These are phyloP conservation scores for Phaeosphaeriaceae sp. DNA, from an alignment of 2,329 filamentous ascomycete species.

Conservation along the genomic window DNA sequence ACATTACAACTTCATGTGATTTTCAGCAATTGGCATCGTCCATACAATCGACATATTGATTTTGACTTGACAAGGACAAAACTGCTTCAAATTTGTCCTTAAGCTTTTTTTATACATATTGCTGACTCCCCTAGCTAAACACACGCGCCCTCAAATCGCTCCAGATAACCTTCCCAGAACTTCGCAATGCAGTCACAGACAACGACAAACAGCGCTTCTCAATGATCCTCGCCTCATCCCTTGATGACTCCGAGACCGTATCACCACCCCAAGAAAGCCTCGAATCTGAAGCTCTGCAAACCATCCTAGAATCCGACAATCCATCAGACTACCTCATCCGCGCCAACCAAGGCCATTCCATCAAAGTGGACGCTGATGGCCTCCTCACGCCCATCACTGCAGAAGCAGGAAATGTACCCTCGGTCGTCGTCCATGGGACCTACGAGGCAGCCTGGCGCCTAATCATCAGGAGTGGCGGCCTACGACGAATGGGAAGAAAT, in stretches of 20 bases:
- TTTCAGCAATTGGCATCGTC: background rate
- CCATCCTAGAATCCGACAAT: conserved; percentile 46
- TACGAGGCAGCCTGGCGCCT: conserved; percentile 79
- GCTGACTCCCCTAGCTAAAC: conserved; percentile 59
- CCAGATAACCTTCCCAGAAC: conserved; percentile 75
- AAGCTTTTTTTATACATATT: conserved; percentile 7
- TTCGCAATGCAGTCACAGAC: conserved; percentile 70
- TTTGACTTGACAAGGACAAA: too few species aligned
- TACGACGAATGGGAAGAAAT: conserved; percentile 81
- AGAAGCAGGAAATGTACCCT: conserved; percentile 64
- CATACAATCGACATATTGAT: background rate
- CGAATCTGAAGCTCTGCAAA: conserved; percentile 15
- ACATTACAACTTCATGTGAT: background rate
- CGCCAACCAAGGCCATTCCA: conserved; percentile 92
- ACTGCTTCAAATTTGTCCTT: too few species aligned
- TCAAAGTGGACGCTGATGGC: conserved; percentile 73
- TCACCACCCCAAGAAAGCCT: conserved; percentile 10
- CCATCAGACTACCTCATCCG: conserved; percentile 82
- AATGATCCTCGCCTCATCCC: conserved; percentile 63
- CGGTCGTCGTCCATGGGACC: conserved; percentile 82
- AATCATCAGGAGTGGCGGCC: conserved; percentile 77
- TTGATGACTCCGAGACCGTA: conserved; percentile 10
- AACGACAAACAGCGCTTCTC: conserved; percentile 94
- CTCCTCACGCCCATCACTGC: conserved; percentile 70
- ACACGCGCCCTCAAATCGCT: conserved; percentile 70